These are phyloP conservation scores for Chloropicon primus DNA, from an alignment of 139 green algal genomes.

Conservation along the genomic window DNA sequence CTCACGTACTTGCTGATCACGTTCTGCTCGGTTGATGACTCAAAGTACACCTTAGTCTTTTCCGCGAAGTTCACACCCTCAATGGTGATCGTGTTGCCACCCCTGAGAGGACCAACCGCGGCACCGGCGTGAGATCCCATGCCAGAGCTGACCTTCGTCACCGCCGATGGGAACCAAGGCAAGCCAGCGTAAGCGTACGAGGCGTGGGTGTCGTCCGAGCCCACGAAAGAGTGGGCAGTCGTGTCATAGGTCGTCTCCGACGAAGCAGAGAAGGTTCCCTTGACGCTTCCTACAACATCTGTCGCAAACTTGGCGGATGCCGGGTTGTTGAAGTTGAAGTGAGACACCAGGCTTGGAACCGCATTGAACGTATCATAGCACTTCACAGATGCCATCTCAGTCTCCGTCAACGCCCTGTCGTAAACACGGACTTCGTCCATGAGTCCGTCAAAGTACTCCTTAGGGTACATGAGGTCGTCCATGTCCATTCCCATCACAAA, in stretches of 20 bases:
- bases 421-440: constrained; percentile 18
- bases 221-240: background rate
- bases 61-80: constrained; percentile 15
- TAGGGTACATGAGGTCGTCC: constrained; percentile 13
- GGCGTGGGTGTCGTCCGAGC: constrained; percentile 5
- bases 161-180: constrained; percentile 16
- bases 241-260: background rate
- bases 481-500: constrained; percentile 19
- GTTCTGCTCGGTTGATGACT: background rate
- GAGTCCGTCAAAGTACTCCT: constrained; percentile 15
- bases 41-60: background rate
- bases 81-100: constrained; percentile 6
- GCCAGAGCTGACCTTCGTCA: background rate
- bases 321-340: constrained; percentile 15
- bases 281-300: background rate
- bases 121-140: no score
- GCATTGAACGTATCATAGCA: background rate
- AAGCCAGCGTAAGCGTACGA: constrained; percentile 1
- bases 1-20: background rate
- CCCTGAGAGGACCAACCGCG: no score
- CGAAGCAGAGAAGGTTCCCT: background rate
- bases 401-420: constrained; percentile 6
- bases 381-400: constrained; percentile 1
- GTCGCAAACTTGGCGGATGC: background rate
- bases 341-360: constrained; percentile 2